Evolutionary conservation across 768 basidiomycete species (phyloP).

Genomic region (Russula dissimulans): DNA sequence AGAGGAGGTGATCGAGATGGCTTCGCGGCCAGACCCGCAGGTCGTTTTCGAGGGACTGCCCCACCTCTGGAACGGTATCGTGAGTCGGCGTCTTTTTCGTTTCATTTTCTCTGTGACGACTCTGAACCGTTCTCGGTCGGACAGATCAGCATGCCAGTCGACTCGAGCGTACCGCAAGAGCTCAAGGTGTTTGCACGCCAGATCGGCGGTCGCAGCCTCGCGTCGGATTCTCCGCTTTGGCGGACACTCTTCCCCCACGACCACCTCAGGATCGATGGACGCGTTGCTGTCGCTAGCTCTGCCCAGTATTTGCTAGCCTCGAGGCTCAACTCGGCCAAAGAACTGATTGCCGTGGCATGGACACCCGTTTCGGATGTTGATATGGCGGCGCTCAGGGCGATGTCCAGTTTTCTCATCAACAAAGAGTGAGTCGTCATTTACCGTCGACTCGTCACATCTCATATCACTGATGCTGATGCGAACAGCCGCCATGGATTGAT

Average conservation of each 20-base stretch:
- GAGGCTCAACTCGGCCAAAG: slow-evolving; percentile 66
- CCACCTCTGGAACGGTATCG: slow-evolving; percentile 68
- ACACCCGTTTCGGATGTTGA: slow-evolving; percentile 39
- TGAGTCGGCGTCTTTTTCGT: slow-evolving; percentile 26
- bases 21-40: slow-evolving; percentile 13
- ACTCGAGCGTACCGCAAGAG: slow-evolving; percentile 59
- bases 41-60: slow-evolving; percentile 47
- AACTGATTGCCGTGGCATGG: slow-evolving; percentile 72
- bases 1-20: neutral
- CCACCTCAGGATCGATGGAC: slow-evolving; percentile 69
- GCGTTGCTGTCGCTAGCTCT: slow-evolving; percentile 70
- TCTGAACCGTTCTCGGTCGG: slow-evolving; percentile 11
- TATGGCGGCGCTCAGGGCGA: slow-evolving; percentile 45
- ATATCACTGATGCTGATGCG: slow-evolving; percentile 3
- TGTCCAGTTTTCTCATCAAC: slow-evolving; percentile 57
- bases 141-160: slow-evolving; percentile 74
- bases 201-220: slow-evolving; percentile 62
- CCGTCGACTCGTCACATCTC: slow-evolving; percentile 3
- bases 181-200: slow-evolving; percentile 64
- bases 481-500: slow-evolving; percentile 75
- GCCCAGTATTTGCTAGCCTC: slow-evolving; percentile 71
- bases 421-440: slow-evolving; percentile 50
- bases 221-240: slow-evolving; percentile 57
- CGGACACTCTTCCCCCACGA: slow-evolving; percentile 63
- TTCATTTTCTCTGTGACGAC: neutral